Conservation (phyloP, 371 early-diverging fungal genomes). For the Rhizomucor pusillus region DNA sequence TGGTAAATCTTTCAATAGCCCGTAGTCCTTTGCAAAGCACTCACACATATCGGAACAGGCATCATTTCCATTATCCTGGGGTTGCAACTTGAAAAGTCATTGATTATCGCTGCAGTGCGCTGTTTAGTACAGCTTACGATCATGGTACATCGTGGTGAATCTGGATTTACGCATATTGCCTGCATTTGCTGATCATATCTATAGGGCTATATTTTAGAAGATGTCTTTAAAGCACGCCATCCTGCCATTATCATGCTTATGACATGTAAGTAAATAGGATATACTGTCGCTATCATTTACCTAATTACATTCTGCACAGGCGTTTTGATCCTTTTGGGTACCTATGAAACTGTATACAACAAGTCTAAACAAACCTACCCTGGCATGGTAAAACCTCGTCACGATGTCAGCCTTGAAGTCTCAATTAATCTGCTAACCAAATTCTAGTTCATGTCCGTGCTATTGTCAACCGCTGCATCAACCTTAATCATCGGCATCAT, state of each 20-base stretch:
- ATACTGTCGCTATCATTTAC: no score
- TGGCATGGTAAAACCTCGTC: slow-evolving; percentile 47
- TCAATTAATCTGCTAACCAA: neutral
- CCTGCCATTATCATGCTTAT: slow-evolving; percentile 55
- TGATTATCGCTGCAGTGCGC: slow-evolving; percentile 61
- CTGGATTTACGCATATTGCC: neutral
- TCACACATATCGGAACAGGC: slow-evolving; percentile 23
- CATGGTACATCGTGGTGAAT: slow-evolving; percentile 43
- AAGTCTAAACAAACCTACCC: slow-evolving; percentile 47
- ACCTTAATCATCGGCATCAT: slow-evolving; percentile 56
- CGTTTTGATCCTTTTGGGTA: slow-evolving; percentile 45
- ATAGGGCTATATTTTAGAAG: slow-evolving; percentile 59
- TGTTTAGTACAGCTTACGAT: slow-evolving; percentile 63
- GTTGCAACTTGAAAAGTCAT: slow-evolving; percentile 57
- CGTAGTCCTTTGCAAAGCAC: no score
- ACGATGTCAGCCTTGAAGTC: neutral
- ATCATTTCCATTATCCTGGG: slow-evolving; percentile 55
- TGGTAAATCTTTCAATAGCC: neutral
- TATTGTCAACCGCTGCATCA: slow-evolving; percentile 46
- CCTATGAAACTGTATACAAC: slow-evolving; percentile 62
- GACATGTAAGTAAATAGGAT: slow-evolving; percentile 44
- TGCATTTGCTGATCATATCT: neutral
- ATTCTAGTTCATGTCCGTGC: slow-evolving; percentile 47
- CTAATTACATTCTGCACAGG: slow-evolving; percentile 16
- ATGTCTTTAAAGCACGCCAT: slow-evolving; percentile 59